Evolutionary conservation across 108 stramenopile genomes (phyloP).

Genomic region (Cyclotella baltica): DNA sequence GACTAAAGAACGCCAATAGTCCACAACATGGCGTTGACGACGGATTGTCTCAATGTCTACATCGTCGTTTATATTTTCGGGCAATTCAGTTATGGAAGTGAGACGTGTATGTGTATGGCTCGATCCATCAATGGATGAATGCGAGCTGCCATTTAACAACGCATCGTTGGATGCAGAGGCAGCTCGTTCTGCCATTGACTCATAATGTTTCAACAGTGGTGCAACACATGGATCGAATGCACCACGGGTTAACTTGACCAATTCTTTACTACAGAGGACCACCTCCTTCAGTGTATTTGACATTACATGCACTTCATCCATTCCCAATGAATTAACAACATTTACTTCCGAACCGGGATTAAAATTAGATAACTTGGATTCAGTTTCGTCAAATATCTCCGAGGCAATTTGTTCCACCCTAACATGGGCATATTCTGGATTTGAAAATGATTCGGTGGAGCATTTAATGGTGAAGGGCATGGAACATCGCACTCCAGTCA

Average conservation of each 20-base stretch:
- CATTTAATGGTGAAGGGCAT: slow-evolving; percentile 51
- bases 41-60: slow-evolving; percentile 31
- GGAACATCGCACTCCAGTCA: slow-evolving; percentile 35
- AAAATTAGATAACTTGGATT: slow-evolving; percentile 41
- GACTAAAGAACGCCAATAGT: slow-evolving; percentile 39
- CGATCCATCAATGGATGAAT: background rate
- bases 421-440: slow-evolving; percentile 1
- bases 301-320: slow-evolving; percentile 36
- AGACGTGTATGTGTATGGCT: background rate
- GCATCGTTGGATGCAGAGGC: background rate
- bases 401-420: slow-evolving; percentile 31
- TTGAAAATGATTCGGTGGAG: slow-evolving; percentile 10
- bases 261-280: slow-evolving; percentile 41
- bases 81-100: slow-evolving; percentile 9
- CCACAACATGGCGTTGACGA: slow-evolving; percentile 31
- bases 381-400: slow-evolving; percentile 40
- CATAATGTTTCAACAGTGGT: slow-evolving; percentile 54
- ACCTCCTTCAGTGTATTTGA: slow-evolving; percentile 43
- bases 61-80: slow-evolving; percentile 5
- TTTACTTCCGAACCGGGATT: slow-evolving; percentile 52
- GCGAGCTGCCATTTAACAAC: background rate
- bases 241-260: slow-evolving; percentile 51
- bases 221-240: slow-evolving; percentile 52
- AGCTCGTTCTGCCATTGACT: slow-evolving; percentile 20
- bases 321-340: slow-evolving; percentile 29